Evolutionary conservation across 2,329 filamentous ascomycete species (phyloP).

Genomic region (Cercospora zeina): DNA sequence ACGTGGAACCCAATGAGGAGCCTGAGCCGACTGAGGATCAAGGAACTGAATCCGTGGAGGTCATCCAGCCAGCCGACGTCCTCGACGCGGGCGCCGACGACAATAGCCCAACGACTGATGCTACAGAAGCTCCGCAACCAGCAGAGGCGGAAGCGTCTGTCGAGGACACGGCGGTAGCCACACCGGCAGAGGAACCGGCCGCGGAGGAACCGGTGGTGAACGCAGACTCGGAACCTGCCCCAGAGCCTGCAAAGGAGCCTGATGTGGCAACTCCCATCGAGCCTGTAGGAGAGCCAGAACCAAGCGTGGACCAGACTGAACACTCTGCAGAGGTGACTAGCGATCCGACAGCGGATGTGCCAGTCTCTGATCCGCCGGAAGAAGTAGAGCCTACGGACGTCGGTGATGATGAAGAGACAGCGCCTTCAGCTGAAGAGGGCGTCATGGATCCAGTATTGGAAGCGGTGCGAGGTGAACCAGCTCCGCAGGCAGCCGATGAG

Average conservation of each 20-base stretch:
- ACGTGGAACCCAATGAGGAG: not conserved
- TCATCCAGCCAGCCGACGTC: not conserved
- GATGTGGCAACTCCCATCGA: slow-evolving; percentile 1
- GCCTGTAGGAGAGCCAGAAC: not conserved
- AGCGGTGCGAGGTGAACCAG: not conserved
- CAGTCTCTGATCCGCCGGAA: not conserved
- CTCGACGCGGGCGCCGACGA: not conserved
- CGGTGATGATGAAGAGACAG: not conserved
- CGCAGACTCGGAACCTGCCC: not conserved
- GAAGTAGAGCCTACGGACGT: not conserved
- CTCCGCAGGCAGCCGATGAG: not conserved
- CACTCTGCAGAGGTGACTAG: not conserved
- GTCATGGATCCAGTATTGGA: not conserved
- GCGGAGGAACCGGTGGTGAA: not conserved
- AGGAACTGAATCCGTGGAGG: not conserved
- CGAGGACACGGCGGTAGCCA: not conserved
- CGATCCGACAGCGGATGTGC: not conserved
- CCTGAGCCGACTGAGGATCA: not conserved
- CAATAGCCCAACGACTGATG: not conserved
- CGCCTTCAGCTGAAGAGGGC: not conserved
- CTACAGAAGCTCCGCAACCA: not conserved
- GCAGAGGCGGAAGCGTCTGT: not conserved
- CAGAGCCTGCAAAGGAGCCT: not conserved
- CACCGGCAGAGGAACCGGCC: not conserved
- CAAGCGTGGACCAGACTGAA: not conserved